Percentiles rank a stretch among this genome's conserved stretches.
phyloP scores from a whole-genome alignment of 2,329 filamentous ascomycete species.

The Erysiphe neolycopersici region DNA sequence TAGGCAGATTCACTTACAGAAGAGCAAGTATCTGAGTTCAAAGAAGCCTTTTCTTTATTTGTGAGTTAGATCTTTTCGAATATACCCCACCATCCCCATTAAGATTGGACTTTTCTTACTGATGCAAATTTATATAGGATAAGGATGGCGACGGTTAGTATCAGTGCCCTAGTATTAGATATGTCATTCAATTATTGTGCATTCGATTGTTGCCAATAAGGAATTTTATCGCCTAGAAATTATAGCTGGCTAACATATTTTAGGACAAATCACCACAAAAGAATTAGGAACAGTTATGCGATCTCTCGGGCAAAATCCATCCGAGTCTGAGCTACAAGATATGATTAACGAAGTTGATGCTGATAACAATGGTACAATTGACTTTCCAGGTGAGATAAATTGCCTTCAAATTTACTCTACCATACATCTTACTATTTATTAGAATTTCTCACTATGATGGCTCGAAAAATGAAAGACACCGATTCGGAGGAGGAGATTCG shows the following conservation, averaged over 20 bases:
- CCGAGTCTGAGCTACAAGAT: slow-evolving; percentile 70
- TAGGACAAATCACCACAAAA: slow-evolving; percentile 80
- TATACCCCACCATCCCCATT: no score
- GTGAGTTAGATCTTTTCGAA: slow-evolving; percentile 32
- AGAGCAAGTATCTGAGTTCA: slow-evolving; percentile 99
- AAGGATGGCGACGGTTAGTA: slow-evolving; percentile 76
- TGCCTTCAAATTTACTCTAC: neutral
- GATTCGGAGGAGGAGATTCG: slow-evolving; percentile 79
- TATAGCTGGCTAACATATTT: neutral
- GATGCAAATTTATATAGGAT: slow-evolving; percentile 26
- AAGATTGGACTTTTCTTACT: neutral
- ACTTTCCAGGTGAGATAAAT: slow-evolving; percentile 45
- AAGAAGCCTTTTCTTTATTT: slow-evolving; percentile 99
- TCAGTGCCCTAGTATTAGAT: neutral
- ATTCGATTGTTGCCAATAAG: no score
- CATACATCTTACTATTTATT: slow-evolving; percentile 1
- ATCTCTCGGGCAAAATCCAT: slow-evolving; percentile 71
- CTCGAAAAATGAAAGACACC: slow-evolving; percentile 81
- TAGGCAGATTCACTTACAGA: slow-evolving; percentile 97
- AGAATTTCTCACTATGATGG: slow-evolving; percentile 91
- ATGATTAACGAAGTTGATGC: slow-evolving; percentile 90
- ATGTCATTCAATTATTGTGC: no score
- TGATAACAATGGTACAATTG: slow-evolving; percentile 80
- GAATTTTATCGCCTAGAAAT: no score
- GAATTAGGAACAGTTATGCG: slow-evolving; percentile 78